Conservation (phyloP, 495 filamentous ascomycete species). For the Neurospora cerealis region DNA sequence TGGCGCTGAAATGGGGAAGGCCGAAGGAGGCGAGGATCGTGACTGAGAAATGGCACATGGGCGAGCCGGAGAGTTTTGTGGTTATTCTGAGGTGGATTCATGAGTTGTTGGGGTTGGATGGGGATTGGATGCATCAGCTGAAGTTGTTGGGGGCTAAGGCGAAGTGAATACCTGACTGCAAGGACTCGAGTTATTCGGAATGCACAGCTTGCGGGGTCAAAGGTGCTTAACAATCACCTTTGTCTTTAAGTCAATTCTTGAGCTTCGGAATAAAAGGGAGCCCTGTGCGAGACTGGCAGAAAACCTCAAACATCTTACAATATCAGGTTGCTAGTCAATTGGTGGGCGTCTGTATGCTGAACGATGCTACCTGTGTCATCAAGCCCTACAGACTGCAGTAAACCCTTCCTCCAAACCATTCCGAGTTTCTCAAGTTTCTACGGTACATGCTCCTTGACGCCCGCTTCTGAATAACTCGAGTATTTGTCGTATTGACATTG, state of each 20-base stretch:
- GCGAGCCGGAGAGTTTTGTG: constrained; percentile 15
- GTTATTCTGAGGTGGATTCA: constrained; percentile 17
- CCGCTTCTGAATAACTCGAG: background rate
- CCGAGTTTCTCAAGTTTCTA: background rate
- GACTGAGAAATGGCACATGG: constrained; percentile 15
- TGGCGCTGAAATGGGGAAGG: constrained; percentile 41
- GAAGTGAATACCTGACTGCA: constrained; percentile 3
- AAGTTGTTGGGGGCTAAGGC: constrained; percentile 2
- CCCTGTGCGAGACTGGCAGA: background rate
- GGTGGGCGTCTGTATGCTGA: background rate
- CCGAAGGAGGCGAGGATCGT: constrained; percentile 53
- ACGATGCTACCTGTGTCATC: background rate
- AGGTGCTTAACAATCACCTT: background rate
- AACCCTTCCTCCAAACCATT: background rate
- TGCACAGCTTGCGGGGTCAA: background rate
- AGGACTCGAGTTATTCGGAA: background rate
- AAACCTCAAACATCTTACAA: too few relatives aligned
- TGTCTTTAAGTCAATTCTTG: fast-evolving
- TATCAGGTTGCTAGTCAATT: too few relatives aligned
- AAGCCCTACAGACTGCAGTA: background rate
- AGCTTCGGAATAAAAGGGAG: background rate
- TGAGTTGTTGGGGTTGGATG: constrained; percentile 11
- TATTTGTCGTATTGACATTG: background rate
- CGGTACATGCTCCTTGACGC: background rate
- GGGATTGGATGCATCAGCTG: constrained; percentile 4